phyloP scores from a whole-genome alignment of 2,329 filamentous ascomycete genomes.

The Domatiomyces globalis region DNA sequence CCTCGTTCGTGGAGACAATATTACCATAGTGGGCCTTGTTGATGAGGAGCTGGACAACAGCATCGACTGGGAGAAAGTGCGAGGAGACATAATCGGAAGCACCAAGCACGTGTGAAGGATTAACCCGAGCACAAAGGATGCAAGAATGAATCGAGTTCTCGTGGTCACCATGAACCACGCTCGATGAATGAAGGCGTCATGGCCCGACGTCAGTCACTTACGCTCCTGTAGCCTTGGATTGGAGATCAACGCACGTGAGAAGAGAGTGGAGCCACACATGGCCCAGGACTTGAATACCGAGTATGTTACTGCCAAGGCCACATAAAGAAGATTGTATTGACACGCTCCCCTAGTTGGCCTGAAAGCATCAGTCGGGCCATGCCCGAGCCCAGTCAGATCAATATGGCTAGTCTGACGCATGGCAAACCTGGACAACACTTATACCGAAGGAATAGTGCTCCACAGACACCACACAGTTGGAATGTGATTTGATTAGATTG shows the following conservation, averaged over 20 bases:
- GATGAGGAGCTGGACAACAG: conserved; percentile 78
- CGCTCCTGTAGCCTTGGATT: neutral
- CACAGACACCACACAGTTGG: neutral
- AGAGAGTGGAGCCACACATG: neutral
- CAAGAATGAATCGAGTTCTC: neutral
- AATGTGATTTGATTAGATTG: neutral
- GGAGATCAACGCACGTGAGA: neutral
- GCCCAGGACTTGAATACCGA: neutral
- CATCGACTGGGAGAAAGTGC: conserved; percentile 83
- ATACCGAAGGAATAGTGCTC: neutral
- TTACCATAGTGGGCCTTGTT: conserved; percentile 76
- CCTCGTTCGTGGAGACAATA: conserved; percentile 85
- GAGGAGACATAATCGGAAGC: conserved; percentile 17
- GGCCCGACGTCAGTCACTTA: no score
- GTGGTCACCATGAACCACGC: no score
- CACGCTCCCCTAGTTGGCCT: neutral
- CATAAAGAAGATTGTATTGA: neutral
- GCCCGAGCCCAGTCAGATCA: neutral
- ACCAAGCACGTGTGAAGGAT: conserved; percentile 17
- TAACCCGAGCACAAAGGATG: neutral
- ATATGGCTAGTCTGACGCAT: neutral
- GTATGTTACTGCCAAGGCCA: neutral
- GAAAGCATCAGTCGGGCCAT: neutral
- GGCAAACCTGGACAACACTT: neutral
- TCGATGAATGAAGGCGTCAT: no score